phyloP scores from a whole-genome alignment of 1,284 basidiomycete species.

The Sporisorium reilianum region DNA sequence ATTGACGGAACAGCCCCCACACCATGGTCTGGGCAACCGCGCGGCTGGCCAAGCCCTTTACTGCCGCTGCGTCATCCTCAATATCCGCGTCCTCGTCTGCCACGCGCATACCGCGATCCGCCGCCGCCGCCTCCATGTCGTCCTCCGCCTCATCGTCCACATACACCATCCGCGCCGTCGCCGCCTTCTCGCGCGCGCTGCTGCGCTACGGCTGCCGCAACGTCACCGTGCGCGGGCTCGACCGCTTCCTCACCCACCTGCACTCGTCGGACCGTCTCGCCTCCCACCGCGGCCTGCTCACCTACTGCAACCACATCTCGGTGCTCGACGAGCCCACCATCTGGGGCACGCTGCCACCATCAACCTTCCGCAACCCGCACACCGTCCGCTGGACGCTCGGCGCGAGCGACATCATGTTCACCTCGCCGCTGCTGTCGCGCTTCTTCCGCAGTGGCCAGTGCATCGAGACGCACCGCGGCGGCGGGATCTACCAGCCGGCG shows the following conservation, averaged over 20 bases:
- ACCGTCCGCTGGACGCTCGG: constrained; percentile 86
- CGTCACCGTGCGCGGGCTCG: constrained; percentile 57
- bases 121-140: constrained; percentile 19
- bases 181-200: constrained; percentile 49
- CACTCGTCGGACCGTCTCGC: constrained; percentile 38
- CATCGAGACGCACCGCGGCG: constrained; percentile 89
- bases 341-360: constrained; percentile 57
- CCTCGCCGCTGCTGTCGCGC: constrained; percentile 75
- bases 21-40: constrained; percentile 34
- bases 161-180: constrained; percentile 50
- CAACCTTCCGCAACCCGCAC: constrained; percentile 44
- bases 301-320: constrained; percentile 66
- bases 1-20: not conserved
- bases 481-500: constrained; percentile 88
- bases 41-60: constrained; percentile 26
- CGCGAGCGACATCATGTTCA: constrained; percentile 95
- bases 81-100: not conserved
- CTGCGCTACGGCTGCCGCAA: constrained; percentile 54
- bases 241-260: constrained; percentile 53
- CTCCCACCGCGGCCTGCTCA: constrained; percentile 55
- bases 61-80: constrained; percentile 17
- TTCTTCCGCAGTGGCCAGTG: constrained; percentile 94
- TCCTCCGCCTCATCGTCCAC: constrained; percentile 25
- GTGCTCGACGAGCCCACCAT: constrained; percentile 66
- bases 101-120: constrained; percentile 3